Base-by-base conservation (phyloP, 345 rosid genomes). In the Conringia planisiliqua region DNA sequence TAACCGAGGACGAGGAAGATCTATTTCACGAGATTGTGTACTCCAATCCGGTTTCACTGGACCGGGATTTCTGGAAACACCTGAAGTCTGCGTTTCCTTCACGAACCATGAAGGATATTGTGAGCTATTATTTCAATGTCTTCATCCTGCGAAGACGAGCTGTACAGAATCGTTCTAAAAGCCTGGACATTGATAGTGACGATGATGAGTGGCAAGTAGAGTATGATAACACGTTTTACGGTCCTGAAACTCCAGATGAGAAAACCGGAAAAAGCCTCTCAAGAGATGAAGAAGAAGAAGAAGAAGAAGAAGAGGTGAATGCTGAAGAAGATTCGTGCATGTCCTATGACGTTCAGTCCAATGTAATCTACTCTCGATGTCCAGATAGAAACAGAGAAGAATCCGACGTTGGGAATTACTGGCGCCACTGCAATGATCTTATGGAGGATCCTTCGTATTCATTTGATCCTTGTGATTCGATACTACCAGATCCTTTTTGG, bases 101-200 rank as follows among this genome's bases (percentile, higher is more conserved):
- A 12, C 83, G 87, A 48, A 82, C 82, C 57, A 86, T 70, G 68
- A 79, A 74, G 61, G 91, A 89, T 29, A 72, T 89, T 32, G 84
- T 92, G 66, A 86, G 89, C 83, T 92, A 92, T 69, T 92, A 92
- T 74, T 92, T 86, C 77, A 92, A 92, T 56, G 93, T 89, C 20
- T 92, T 88, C 24, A 77, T 86, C 75, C 83, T 92, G 61, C 85
- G 74, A 10, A 82, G 82, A 71, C 76, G 96, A 68, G 89, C 89
- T 68, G 69, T 78, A 33, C 97, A 92, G 83, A 92, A 92, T 73
- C 83, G 93, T 26, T 84, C 83, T 24, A 79, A 72, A 72, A 81
- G 79, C 5, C 54, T 72, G 75, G 84, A 85, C 56, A 63, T 83
- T n/a, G 97, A 92, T 74, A 92, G 97, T 22, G 97, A 92, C 78